Percentiles rank a stretch among this genome's conserved stretches.
These are phyloP conservation scores for Ustilago xerochloae DNA, from an alignment of 1,284 basidiomycete genomes.

Conservation along the genomic window DNA sequence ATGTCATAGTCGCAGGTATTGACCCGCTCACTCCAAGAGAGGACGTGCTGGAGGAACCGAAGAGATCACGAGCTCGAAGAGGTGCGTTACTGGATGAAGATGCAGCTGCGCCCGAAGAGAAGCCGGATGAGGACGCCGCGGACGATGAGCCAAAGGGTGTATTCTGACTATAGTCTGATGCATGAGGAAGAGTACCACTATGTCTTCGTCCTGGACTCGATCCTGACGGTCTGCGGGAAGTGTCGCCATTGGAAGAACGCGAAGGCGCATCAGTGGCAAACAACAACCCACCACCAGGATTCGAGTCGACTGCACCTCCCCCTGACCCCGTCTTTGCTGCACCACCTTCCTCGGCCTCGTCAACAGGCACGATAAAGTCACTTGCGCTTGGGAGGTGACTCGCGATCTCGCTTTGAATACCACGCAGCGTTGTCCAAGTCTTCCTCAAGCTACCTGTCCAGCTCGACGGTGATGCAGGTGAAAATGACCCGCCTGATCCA, in stretches of 20 bases:
- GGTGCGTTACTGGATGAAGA: conserved; percentile 12
- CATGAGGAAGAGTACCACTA: conserved; percentile 21
- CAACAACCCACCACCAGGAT: conserved; percentile 38
- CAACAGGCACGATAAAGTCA: conserved; percentile 50
- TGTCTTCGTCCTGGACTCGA: conserved; percentile 6
- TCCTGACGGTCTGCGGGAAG: neutral
- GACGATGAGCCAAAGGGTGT: conserved; percentile 35
- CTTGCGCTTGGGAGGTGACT: conserved; percentile 50
- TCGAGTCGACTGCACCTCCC: conserved; percentile 11
- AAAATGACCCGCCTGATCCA: conserved; percentile 7
- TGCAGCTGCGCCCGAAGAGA: conserved; percentile 33
- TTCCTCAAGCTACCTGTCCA: conserved; percentile 53
- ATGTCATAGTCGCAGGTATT: neutral
- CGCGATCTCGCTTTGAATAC: conserved; percentile 41
- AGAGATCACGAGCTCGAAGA: conserved; percentile 34
- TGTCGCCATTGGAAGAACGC: neutral
- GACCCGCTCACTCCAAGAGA: neutral
- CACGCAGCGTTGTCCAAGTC: conserved; percentile 55
- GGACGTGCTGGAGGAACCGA: conserved; percentile 9
- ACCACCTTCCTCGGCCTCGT: conserved; percentile 31
- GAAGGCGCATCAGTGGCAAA: conserved; percentile 24
- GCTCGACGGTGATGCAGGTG: conserved; percentile 31
- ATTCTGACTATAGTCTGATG: conserved; percentile 44
- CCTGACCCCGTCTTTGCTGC: neutral
- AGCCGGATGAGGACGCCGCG: conserved; percentile 10